Evolutionary conservation across 371 early-diverging fungal species (phyloP).

Genomic region (Mortierella sp.): DNA sequence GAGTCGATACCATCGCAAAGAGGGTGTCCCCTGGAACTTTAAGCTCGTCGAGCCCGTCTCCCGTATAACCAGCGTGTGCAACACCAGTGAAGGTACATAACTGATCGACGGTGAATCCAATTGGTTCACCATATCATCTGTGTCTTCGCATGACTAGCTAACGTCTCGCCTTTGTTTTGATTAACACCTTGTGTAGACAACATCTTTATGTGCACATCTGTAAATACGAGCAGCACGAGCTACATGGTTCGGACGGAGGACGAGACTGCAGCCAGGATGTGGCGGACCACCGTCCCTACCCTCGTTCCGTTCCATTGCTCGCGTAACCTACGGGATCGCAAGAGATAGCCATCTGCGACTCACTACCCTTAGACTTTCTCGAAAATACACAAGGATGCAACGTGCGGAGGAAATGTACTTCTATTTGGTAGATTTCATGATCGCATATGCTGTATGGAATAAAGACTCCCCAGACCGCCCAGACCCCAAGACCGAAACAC

Average conservation of each 20-base stretch:
- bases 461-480: neutral
- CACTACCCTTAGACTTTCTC: too few relatives aligned
- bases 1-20: conserved; percentile 54
- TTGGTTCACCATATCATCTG: too few relatives aligned
- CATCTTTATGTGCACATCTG: conserved; percentile 54
- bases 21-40: conserved; percentile 52
- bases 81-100: conserved; percentile 45
- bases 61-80: conserved; percentile 43
- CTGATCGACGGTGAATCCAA: too few relatives aligned
- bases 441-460: neutral
- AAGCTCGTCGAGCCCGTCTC: conserved; percentile 55
- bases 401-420: neutral
- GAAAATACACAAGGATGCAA: too few relatives aligned
- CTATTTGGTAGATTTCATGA: neutral
- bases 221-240: conserved; percentile 49
- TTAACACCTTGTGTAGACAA: conserved; percentile 18
- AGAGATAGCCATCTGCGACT: neutral
- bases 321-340: conserved; percentile 31
- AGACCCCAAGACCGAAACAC: neutral
- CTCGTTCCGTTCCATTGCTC: conserved; percentile 54
- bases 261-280: conserved; percentile 50
- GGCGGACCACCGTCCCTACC: conserved; percentile 48
- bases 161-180: neutral
- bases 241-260: conserved; percentile 52
- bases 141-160: neutral